phyloP scores from a whole-genome alignment of 164 flowering plant genomes.

The Malania oleifera region DNA sequence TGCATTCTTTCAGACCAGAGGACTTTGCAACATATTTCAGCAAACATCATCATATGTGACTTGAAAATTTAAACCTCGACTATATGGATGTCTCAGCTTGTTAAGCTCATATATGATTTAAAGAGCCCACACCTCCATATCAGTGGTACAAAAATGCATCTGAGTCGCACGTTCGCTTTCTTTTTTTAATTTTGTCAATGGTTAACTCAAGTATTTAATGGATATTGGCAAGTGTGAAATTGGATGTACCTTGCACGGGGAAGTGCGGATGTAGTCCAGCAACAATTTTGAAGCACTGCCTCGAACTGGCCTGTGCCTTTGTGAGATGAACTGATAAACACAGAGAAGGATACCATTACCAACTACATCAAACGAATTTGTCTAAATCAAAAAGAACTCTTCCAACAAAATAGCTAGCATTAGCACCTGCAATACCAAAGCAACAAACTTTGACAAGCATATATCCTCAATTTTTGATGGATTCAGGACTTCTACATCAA shows the following conservation, averaged over 20 bases:
- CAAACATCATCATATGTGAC: too few species aligned
- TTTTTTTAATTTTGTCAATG: too few species aligned
- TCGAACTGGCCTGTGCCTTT: conserved; percentile 75
- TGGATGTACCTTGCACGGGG: conserved; percentile 75
- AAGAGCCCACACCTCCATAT: too few species aligned
- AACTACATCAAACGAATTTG: background rate
- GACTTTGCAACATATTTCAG: too few species aligned
- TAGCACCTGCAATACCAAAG: conserved; percentile 70
- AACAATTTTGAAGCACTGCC: conserved; percentile 63
- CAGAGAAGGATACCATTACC: conserved; percentile 9
- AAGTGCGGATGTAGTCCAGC: conserved; percentile 53
- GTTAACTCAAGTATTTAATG: background rate
- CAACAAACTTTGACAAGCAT: conserved; percentile 57
- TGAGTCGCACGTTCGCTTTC: too few species aligned
- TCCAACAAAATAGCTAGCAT: background rate
- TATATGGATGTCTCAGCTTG: too few species aligned
- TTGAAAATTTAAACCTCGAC: too few species aligned
- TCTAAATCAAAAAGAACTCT: background rate
- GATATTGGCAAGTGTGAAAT: background rate
- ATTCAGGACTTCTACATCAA: conserved; percentile 56
- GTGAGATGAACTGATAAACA: conserved; percentile 67
- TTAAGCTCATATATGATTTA: too few species aligned
- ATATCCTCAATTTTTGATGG: conserved; percentile 51
- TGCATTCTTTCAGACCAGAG: too few species aligned
- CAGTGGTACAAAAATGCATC: too few species aligned